Evolutionary conservation across 495 filamentous ascomycete genomes (phyloP).

Genomic region (Aspergillus wentii): DNA sequence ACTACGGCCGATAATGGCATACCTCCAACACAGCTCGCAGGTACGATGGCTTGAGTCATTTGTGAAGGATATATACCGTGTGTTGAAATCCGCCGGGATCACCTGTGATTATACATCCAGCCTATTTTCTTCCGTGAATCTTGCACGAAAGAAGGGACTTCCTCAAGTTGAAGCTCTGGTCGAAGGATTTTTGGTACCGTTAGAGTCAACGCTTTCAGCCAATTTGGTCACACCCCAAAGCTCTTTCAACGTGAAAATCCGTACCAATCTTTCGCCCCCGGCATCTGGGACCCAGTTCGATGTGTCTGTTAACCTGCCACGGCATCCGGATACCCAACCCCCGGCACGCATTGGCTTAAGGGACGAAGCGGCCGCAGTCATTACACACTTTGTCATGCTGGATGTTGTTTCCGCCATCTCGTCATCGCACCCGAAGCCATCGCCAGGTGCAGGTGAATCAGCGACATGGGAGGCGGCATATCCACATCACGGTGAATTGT

Average conservation of each 20-base stretch:
- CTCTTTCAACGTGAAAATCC: slow-evolving; percentile 39
- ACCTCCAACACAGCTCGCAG: slow-evolving; percentile 55
- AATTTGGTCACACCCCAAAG: slow-evolving; percentile 27
- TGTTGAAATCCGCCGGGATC: slow-evolving; percentile 39
- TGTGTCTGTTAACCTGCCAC: slow-evolving; percentile 33
- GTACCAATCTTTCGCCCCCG: slow-evolving; percentile 38
- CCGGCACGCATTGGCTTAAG: slow-evolving; percentile 29
- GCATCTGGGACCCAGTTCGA: slow-evolving; percentile 44
- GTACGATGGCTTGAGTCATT: slow-evolving; percentile 30
- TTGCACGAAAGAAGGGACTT: neutral
- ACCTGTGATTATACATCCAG: slow-evolving; percentile 24
- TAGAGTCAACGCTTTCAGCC: slow-evolving; percentile 39
- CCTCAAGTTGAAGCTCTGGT: slow-evolving; percentile 35
- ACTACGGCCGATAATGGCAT: slow-evolving; percentile 60
- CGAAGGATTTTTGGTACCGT: slow-evolving; percentile 31
- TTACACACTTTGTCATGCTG: slow-evolving; percentile 35
- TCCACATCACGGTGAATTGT: slow-evolving; percentile 39
- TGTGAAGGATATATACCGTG: slow-evolving; percentile 29
- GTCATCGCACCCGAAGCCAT: slow-evolving; percentile 9
- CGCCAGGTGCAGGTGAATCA: neutral
- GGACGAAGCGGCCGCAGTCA: slow-evolving; percentile 31
- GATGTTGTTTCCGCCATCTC: slow-evolving; percentile 32
- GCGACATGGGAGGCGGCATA: slow-evolving; percentile 29
- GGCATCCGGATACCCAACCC: slow-evolving; percentile 29
- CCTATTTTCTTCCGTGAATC: slow-evolving; percentile 23